Evolutionary conservation across 371 early-diverging fungal genomes (phyloP), one percentile per base, ranked within the genome.

Genomic region (Rhizomucor pusillus): DNA sequence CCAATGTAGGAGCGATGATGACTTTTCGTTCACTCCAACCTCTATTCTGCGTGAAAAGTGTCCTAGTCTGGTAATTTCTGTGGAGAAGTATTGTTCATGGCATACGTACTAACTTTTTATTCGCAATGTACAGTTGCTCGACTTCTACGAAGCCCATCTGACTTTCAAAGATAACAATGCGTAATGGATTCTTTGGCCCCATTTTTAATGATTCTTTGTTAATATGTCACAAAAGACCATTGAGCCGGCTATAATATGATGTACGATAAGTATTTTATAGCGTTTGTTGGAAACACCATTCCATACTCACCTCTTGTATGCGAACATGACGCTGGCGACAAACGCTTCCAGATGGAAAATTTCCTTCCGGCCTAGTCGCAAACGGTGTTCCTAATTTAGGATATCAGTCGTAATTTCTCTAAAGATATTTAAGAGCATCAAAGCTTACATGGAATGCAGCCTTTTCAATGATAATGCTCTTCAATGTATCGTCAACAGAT

Each of bases 281-380:
- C 29, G 29, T 7, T 29, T 29, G 29, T 7, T 29, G 7, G 7
- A 29, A 29, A 29, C 29, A 7, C 29, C 3, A 5, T 29, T 29
- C 29, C 7, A 3, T 25, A 11, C 52, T 57, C 73, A 64, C 71
- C 75, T 58, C 16, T 73, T 81, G 59, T 87, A 91, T 3, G 81
- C 59, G 25, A 77, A 69, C 96, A 97, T 96, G 35, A 91, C 81
- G 59, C 84, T 83, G 34, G 94, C 93, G 13, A 91, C 90, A 78
- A 96, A 99, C 1, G 98, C 97, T 71, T 99, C 99, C 25, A 99
- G 71, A 72, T 99, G 99, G 61, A 98, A 93, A 16, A 99, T 94
- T 0, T 90, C 80, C 77, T 99, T 99, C 43, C 77, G 85, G 0
- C 99, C 99, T 13, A 78, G 59, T 29, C 83, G 80, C 59, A 99